phyloP scores from a whole-genome alignment of 139 green algal genomes.

The Coelastrella sp. region DNA sequence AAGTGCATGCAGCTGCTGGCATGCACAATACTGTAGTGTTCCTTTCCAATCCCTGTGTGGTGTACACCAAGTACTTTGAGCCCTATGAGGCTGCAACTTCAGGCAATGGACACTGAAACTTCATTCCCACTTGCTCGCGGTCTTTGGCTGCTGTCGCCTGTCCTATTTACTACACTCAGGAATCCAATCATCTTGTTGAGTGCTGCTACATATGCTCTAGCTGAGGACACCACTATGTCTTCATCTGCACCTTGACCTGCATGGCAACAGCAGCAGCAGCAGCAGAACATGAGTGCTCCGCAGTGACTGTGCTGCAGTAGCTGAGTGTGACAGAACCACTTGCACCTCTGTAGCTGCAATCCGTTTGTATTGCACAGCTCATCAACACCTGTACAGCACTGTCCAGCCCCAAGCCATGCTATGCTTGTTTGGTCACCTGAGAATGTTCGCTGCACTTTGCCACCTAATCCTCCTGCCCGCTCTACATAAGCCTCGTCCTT shows the following conservation, averaged over 20 bases:
- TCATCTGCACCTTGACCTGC: slow-evolving; percentile 85
- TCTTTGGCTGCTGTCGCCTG: slow-evolving; percentile 16
- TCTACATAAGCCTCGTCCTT: slow-evolving; percentile 62
- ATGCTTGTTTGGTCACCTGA: slow-evolving; percentile 55
- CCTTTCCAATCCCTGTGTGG: too few species aligned
- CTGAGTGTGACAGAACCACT: not conserved
- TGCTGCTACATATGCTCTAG: slow-evolving; percentile 91
- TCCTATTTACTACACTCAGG: slow-evolving; percentile 52
- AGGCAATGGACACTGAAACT: slow-evolving; percentile 21
- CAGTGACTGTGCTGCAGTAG: not conserved
- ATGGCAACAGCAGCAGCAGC: slow-evolving; percentile 1
- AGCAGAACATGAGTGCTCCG: not conserved
- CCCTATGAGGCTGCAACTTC: not conserved
- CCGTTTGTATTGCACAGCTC: not conserved
- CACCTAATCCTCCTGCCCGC: slow-evolving; percentile 55
- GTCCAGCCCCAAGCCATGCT: not conserved
- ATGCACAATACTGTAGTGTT: too few species aligned
- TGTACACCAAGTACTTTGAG: too few species aligned
- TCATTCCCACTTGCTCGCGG: not conserved
- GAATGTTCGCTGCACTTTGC: slow-evolving; percentile 72
- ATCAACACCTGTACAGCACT: not conserved
- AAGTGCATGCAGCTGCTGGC: too few species aligned
- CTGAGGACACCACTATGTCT: slow-evolving; percentile 95
- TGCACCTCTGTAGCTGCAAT: not conserved
- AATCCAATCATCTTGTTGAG: slow-evolving; percentile 98